Base-by-base conservation (phyloP, 2,329 filamentous ascomycete species). In the Lanzia echinophila region DNA sequence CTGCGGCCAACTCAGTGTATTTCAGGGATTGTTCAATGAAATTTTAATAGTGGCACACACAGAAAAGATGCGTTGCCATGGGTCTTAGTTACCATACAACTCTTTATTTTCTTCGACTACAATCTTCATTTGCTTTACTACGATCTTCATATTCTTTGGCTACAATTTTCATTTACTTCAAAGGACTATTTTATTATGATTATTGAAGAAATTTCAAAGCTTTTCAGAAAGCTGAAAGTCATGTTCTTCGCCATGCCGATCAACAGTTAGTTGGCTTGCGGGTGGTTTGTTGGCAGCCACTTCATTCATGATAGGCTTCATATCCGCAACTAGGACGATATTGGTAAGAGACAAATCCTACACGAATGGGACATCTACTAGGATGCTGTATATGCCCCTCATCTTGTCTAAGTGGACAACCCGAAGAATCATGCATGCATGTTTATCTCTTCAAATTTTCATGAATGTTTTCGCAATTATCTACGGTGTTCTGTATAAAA, bases 351-450 rank as follows among this genome's bases (percentile, higher is more conserved):
- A 31, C 20, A 12, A 47, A 53, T 42, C 34, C 50, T 41, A 48
- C 44, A 48, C 28, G 33, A 34, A 15, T 53, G 31, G 31, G 19
- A 5, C 8, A 48, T 53, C 42, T 53, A 33, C 36, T 22, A 33
- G 44, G 34, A 42, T 53, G 36, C 13, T 17, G 3, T 53, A 12
- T 42, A 19, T 42, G 34, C 50, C 43, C 34, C 24, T 42, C 44
- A 34, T 28, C 46, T 48, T 33, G 50, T 53, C 50, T 48, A 53
- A 53, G 50, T 53, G 44, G 50, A 53, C 19, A 24, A 13, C 47
- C 24, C 31, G 33, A 43, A 53, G 43, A 32, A 42, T 41, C 15
- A 22, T 44, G 41, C 19, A 24, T 19, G 11, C 20, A 15, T 15
- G 41, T 33, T 28, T 22, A 38, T 17, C 41, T 38, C 12, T 47